Conservation (phyloP, 805 yeast genomes). For the Hemisphaericaspora nanyangensis region DNA sequence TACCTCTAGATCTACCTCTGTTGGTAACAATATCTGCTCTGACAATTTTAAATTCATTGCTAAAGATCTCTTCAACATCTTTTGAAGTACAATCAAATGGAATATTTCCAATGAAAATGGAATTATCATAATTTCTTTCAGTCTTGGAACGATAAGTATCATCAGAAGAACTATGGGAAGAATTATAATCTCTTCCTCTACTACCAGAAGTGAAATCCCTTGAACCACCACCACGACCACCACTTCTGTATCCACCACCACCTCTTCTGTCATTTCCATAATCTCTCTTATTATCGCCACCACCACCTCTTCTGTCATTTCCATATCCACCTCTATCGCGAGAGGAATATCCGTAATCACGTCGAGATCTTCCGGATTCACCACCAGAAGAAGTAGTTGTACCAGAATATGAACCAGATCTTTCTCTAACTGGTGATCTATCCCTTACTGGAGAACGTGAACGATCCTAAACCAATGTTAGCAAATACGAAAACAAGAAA, state of each 20-base stretch:
- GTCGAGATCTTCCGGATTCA: conserved; percentile 6
- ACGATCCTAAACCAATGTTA: conserved; percentile 28
- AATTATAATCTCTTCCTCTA: conserved; percentile 19
- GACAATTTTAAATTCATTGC: conserved; percentile 48
- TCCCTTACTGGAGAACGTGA: conserved; percentile 30
- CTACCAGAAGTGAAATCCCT: conserved; percentile 12
- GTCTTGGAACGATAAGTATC: conserved; percentile 27
- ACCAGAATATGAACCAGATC: conserved; percentile 5
- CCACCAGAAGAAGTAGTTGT: too few species aligned
- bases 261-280: conserved; percentile 21
- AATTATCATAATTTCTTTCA: conserved; percentile 60
- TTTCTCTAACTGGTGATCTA: conserved; percentile 34
- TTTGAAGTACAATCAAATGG: conserved; percentile 61
- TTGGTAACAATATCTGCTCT: conserved; percentile 80
- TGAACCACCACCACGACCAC: conserved; percentile 16
- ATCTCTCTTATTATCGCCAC: conserved; percentile 11
- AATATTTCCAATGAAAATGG: conserved; percentile 70
- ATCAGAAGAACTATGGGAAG: conserved; percentile 23
- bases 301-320: conserved; percentile 15
- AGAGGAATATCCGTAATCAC: conserved; percentile 14
- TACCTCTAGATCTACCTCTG: conserved; percentile 80
- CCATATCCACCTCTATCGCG: conserved; percentile 1
- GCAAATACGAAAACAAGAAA: conserved; percentile 3
- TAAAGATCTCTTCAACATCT: conserved; percentile 58
- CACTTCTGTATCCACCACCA: conserved; percentile 17